These are phyloP conservation scores for Cordyceps fumosorosea DNA, from an alignment of 2,329 filamentous ascomycete genomes.

Conservation along the genomic window DNA sequence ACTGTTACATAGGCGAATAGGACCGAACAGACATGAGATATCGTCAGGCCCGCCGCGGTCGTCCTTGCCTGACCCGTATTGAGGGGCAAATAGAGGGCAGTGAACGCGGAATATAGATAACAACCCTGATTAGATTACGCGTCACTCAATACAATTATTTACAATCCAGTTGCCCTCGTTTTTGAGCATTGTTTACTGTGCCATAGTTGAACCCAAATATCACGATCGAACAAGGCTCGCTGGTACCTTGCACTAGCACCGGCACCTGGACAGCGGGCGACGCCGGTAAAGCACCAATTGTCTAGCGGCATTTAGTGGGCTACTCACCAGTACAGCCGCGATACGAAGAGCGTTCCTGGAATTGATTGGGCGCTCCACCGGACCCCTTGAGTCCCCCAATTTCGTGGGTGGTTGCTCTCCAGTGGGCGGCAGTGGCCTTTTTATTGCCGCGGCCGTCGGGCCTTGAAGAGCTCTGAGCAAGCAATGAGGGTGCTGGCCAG, in stretches of 20 bases:
- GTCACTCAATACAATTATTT: background rate
- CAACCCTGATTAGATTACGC: background rate
- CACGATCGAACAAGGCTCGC: background rate
- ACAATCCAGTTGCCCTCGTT: background rate
- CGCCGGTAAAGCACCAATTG: background rate
- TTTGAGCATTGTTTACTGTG: too few species aligned
- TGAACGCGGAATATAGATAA: background rate
- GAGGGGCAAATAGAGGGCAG: background rate
- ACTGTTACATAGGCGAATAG: too few species aligned
- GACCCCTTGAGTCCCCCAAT: background rate
- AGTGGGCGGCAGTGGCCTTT: background rate
- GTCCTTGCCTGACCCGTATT: background rate
- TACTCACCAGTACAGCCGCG: background rate
- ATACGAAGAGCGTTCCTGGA: background rate
- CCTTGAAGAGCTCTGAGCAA: background rate
- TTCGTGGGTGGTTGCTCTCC: background rate
- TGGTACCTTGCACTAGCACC: background rate
- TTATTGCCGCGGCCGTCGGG: too few species aligned
- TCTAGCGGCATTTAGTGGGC: background rate
- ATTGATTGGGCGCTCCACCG: background rate
- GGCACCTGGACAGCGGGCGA: background rate
- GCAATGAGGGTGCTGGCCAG: background rate
- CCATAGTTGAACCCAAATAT: too few species aligned
- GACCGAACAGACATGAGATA: background rate
- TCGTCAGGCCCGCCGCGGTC: background rate